Percentiles rank a stretch among this genome's conserved stretches.
phyloP scores from a whole-genome alignment of 805 yeast species.

The Cyberlindnera bimundalis region DNA sequence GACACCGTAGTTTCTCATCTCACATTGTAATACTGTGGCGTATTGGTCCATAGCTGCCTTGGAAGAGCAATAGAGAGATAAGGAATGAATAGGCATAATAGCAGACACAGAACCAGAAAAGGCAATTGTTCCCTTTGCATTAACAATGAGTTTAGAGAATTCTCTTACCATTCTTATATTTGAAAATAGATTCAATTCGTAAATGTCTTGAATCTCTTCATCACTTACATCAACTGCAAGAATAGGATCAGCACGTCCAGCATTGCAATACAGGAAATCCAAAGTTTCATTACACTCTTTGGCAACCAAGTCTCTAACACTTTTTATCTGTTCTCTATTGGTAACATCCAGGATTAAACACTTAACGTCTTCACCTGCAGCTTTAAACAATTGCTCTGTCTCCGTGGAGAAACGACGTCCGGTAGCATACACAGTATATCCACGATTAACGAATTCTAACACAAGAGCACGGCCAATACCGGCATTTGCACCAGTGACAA shows the following conservation, averaged over 20 bases:
- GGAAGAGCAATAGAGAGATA: constrained; percentile 34
- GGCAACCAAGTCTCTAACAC: constrained; percentile 25
- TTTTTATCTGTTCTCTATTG: constrained; percentile 26
- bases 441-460: constrained; percentile 40
- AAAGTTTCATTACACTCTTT: constrained; percentile 30
- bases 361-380: no score
- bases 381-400: constrained; percentile 10
- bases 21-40: constrained; percentile 35
- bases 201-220: constrained; percentile 21
- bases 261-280: constrained; percentile 41
- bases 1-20: constrained; percentile 40
- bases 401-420: constrained; percentile 31
- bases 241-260: constrained; percentile 30
- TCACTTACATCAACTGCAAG: constrained; percentile 36
- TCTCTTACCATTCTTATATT: constrained; percentile 37
- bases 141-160: constrained; percentile 33
- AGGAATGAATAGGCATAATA: constrained; percentile 36
- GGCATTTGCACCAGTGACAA: constrained; percentile 58
- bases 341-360: constrained; percentile 33
- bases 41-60: constrained; percentile 43
- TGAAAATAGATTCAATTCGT: constrained; percentile 38
- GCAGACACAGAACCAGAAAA: constrained; percentile 40
- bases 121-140: constrained; percentile 36
- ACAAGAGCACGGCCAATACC: constrained; percentile 55
- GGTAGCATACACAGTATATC: constrained; percentile 37